Evolutionary conservation across 2,329 filamentous ascomycete genomes (phyloP).

Genomic region (Colletotrichum sp.): DNA sequence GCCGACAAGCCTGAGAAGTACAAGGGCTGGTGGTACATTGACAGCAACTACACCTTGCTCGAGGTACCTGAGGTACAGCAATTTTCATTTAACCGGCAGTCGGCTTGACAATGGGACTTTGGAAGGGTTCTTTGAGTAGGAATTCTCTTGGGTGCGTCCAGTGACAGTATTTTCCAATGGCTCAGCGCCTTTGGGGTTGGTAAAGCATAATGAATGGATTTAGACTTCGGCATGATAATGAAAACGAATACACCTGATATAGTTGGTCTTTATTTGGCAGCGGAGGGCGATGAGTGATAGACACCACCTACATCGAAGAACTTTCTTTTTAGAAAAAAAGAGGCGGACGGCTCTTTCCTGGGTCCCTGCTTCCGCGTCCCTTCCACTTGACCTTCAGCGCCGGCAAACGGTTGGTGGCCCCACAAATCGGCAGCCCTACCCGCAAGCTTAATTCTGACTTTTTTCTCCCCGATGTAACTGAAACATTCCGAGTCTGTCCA

Average conservation of each 20-base stretch:
- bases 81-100: not conserved
- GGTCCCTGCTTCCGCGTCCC: not conserved
- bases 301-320: not conserved
- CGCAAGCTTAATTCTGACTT: constrained; percentile 16
- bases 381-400: not conserved
- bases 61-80: not conserved
- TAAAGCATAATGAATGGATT: not conserved
- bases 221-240: not conserved
- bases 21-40: constrained; percentile 42
- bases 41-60: constrained; percentile 35
- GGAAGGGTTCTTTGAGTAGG: accelerated
- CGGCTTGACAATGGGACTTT: not conserved
- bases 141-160: too few relatives aligned
- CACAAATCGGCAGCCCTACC: constrained; percentile 16
- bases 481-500: not conserved
- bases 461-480: not conserved
- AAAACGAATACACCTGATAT: not conserved
- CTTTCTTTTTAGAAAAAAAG: not conserved
- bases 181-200: not conserved
- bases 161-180: too few relatives aligned
- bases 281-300: not conserved
- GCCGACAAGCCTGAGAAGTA: constrained; percentile 36
- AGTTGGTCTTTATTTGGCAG: not conserved
- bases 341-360: not conserved
- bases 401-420: not conserved